phyloP scores from a whole-genome alignment of 2,329 filamentous ascomycete species.

The Cyanodermella asteris region DNA sequence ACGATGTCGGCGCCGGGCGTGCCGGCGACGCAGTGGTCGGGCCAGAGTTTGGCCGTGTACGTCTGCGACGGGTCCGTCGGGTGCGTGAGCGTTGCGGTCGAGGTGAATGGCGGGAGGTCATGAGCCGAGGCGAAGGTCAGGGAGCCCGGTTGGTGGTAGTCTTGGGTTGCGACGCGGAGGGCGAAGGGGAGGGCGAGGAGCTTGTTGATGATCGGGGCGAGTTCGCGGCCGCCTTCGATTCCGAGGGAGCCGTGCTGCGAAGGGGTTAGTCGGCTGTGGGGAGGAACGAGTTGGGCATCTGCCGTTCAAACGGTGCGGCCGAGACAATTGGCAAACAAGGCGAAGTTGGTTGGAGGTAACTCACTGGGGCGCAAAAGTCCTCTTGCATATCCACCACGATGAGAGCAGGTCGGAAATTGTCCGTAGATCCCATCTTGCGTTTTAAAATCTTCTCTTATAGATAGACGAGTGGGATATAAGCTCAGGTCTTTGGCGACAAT shows the following conservation, averaged over 20 bases:
- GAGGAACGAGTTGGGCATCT: conserved; percentile 4
- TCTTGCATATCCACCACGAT: conserved; percentile 79
- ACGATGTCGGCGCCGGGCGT: conserved; percentile 53
- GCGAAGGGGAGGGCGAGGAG: conserved; percentile 52
- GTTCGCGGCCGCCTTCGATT: conserved; percentile 49
- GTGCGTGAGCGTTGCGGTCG: conserved; percentile 41
- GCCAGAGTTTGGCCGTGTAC: conserved; percentile 60
- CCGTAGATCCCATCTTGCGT: neutral
- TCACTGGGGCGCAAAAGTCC: conserved; percentile 80
- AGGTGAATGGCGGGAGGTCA: conserved; percentile 40
- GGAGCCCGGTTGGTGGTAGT: conserved; percentile 69
- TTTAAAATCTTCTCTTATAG: neutral
- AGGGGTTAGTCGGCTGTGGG: conserved; percentile 1
- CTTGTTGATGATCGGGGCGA: conserved; percentile 49
- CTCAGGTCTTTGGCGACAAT: neutral
- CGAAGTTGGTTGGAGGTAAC: conserved; percentile 16
- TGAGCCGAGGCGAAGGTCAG: conserved; percentile 81
- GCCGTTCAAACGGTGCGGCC: neutral
- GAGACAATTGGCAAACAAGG: neutral
- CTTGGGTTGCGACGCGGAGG: conserved; percentile 65
- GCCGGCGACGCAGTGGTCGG: conserved; percentile 63
- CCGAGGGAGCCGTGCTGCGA: conserved; percentile 60
- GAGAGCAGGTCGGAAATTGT: conserved; percentile 30
- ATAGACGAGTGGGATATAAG: too few species aligned
- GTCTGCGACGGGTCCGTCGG: conserved; percentile 33